Evolutionary conservation across 2,329 filamentous ascomycete species (phyloP).

Genomic region (Fusarium temperatum): DNA sequence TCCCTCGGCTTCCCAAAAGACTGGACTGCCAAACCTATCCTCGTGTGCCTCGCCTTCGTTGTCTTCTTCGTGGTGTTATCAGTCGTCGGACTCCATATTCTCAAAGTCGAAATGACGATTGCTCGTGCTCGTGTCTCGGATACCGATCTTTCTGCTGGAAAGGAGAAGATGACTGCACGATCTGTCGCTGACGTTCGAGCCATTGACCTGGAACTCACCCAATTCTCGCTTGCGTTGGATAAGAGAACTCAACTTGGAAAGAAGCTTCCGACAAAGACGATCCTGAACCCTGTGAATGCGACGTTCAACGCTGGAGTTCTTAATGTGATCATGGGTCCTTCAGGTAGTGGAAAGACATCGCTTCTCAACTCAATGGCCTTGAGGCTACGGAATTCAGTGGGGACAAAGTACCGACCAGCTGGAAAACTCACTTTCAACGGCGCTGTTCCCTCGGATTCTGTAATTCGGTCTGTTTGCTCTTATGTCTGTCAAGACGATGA

Average conservation of each 20-base stretch:
- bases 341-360: slow-evolving; percentile 79
- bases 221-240: slow-evolving; percentile 71
- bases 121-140: slow-evolving; percentile 68
- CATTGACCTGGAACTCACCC: slow-evolving; percentile 71
- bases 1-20: slow-evolving; percentile 72
- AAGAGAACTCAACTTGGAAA: slow-evolving; percentile 65
- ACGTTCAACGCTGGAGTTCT: slow-evolving; percentile 74
- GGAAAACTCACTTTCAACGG: slow-evolving; percentile 77
- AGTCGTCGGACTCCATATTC: slow-evolving; percentile 68
- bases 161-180: slow-evolving; percentile 71
- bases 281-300: slow-evolving; percentile 72
- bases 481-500: slow-evolving; percentile 85
- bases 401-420: slow-evolving; percentile 68
- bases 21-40: slow-evolving; percentile 74
- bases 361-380: slow-evolving; percentile 77
- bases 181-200: slow-evolving; percentile 63
- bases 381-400: slow-evolving; percentile 68
- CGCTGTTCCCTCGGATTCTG: slow-evolving; percentile 71
- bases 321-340: slow-evolving; percentile 84
- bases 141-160: slow-evolving; percentile 72
- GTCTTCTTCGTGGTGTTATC: slow-evolving; percentile 70
- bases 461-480: slow-evolving; percentile 76
- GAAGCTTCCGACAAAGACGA: slow-evolving; percentile 63
- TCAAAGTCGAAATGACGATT: slow-evolving; percentile 75
- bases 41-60: slow-evolving; percentile 69